A percentile compares a stretch with the other conserved stretches of the same genome.
Conservation (phyloP, 2,329 filamentous ascomycete species). For the Talaromyces albobiverticillius region DNA sequence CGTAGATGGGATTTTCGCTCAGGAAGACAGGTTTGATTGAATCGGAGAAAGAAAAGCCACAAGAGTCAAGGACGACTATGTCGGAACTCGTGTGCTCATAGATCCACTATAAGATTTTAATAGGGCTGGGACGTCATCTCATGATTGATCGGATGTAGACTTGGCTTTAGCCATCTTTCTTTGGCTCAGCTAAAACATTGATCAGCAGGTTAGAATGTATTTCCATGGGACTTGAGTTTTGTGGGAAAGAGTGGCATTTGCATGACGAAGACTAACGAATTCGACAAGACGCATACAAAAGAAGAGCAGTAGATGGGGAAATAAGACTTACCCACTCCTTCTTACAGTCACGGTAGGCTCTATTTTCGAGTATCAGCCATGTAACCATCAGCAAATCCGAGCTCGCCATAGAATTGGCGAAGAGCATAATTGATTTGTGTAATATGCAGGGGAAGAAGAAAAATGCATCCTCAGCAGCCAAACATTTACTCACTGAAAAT, state of each 20-base stretch:
- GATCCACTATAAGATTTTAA: neutral
- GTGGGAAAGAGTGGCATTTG: neutral
- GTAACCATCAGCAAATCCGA: neutral
- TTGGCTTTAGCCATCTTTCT: slow-evolving; percentile 15
- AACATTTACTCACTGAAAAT: slow-evolving; percentile 73
- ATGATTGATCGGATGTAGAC: slow-evolving; percentile 8
- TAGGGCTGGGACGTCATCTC: neutral
- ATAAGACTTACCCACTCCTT: slow-evolving; percentile 76
- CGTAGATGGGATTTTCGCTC: neutral
- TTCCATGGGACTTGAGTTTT: neutral
- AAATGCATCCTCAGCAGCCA: neutral
- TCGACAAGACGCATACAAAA: neutral
- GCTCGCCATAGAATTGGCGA: neutral
- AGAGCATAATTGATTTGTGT: neutral
- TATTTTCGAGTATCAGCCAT: slow-evolving; percentile 33
- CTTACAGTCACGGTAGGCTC: slow-evolving; percentile 92
- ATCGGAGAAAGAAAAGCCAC: neutral
- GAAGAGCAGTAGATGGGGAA: too few relatives aligned
- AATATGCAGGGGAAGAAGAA: neutral
- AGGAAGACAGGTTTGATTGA: neutral
- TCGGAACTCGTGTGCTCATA: neutral
- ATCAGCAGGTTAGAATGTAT: neutral
- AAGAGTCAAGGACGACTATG: neutral
- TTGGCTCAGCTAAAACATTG: slow-evolving; percentile 12
- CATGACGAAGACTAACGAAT: neutral